Conservation (phyloP, 2,329 filamentous ascomycete genomes). For the Xenosphaeropsis pyriputrescens region DNA sequence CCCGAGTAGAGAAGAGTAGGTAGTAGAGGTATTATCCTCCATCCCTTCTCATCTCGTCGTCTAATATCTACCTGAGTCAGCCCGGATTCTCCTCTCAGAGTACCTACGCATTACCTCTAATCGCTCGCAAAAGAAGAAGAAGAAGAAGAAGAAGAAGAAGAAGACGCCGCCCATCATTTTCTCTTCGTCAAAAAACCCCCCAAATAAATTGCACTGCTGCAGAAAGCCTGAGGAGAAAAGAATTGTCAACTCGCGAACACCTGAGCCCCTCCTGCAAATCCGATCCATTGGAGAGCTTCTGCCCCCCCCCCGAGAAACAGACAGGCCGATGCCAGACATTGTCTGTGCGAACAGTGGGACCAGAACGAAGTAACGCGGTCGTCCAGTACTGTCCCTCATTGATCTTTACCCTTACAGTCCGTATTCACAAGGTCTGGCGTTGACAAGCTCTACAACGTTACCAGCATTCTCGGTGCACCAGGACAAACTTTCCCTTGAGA, state of each 20-base stretch:
- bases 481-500: too few species aligned
- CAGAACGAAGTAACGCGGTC: slow-evolving; percentile 3
- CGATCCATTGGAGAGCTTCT: too few species aligned
- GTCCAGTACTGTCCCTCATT: not conserved
- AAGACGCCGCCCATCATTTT: not conserved
- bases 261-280: too few species aligned
- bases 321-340: not conserved
- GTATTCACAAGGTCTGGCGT: too few species aligned
- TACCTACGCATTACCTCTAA: too few species aligned
- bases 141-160: too few species aligned
- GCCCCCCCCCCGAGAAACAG: not conserved
- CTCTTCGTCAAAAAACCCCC: not conserved
- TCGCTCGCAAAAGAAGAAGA: too few species aligned
- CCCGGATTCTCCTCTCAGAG: not conserved
- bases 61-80: too few species aligned
- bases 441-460: too few species aligned
- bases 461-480: too few species aligned
- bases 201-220: not conserved
- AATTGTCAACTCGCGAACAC: not conserved
- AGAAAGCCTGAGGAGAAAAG: not conserved
- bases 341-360: not conserved
- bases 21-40: too few species aligned
- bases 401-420: too few species aligned
- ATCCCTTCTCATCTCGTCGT: not conserved
- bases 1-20: not conserved